Conservation (phyloP, 192 early-diverging fungal genomes). For the Coemansia sp. region DNA sequence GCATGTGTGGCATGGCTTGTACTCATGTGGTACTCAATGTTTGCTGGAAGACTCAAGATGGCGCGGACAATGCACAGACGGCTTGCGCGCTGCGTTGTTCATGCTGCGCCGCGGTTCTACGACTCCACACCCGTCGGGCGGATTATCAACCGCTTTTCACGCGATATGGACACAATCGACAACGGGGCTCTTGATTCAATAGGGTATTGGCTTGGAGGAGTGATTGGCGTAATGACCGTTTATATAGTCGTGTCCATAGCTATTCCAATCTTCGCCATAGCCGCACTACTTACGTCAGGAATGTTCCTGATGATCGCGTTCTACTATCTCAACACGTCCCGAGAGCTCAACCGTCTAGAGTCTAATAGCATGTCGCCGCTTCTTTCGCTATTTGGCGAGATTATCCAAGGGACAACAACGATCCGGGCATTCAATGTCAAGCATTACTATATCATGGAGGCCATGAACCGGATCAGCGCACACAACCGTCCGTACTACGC, state of each 20-base stretch:
- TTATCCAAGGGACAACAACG: no score
- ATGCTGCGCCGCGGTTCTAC: constrained; percentile 78
- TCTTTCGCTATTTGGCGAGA: no score
- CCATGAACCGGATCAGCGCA: constrained; percentile 59
- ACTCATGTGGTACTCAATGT: not conserved
- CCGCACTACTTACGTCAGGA: constrained; percentile 56
- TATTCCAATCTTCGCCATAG: constrained; percentile 69
- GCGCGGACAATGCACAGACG: constrained; percentile 51
- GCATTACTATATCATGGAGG: constrained; percentile 21
- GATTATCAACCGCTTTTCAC: constrained; percentile 81
- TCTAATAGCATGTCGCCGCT: no score
- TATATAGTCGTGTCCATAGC: constrained; percentile 60
- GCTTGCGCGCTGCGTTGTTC: constrained; percentile 38
- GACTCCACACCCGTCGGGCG: constrained; percentile 81
- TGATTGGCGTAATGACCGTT: constrained; percentile 54
- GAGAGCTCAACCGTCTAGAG: no score
- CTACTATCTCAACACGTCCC: no score
- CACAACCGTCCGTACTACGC: constrained; percentile 79
- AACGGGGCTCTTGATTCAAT: constrained; percentile 51
- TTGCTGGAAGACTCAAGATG: constrained; percentile 46
- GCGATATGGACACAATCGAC: constrained; percentile 79
- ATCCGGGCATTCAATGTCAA: constrained; percentile 71
- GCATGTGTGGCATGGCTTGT: constrained; percentile 44
- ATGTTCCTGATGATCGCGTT: constrained; percentile 53
- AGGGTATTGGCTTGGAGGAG: constrained; percentile 47